A percentile compares a stretch with the other conserved stretches of the same genome.
Evolutionary conservation across 83 land plant species (phyloP).

Genomic region (Diphasiastrum complanatum): DNA sequence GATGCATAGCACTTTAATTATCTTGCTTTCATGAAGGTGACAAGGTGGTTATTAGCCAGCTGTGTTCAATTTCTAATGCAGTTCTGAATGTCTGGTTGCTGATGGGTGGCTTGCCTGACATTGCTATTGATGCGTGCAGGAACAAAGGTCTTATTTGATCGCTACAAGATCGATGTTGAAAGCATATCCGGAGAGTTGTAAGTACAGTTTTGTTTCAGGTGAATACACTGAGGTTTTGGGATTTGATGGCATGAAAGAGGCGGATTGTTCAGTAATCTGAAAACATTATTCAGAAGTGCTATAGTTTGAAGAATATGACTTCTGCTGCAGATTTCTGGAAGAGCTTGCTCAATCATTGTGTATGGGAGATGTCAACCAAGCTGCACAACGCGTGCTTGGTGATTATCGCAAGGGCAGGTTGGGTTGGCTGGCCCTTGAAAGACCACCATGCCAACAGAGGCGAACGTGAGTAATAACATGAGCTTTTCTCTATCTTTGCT

Average conservation of each 20-base stretch:
- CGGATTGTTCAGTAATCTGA: neutral
- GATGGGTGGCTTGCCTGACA: too few relatives aligned
- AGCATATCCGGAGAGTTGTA: slow-evolving; percentile 30
- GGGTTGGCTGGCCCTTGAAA: slow-evolving; percentile 35
- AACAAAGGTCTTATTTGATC: slow-evolving; percentile 7
- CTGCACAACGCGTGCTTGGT: slow-evolving; percentile 25
- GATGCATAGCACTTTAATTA: too few relatives aligned
- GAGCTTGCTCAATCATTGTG: slow-evolving; percentile 27
- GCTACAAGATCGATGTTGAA: slow-evolving; percentile 23
- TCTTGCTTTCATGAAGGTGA: too few relatives aligned
- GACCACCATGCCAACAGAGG: too few relatives aligned
- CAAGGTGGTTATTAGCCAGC: too few relatives aligned
- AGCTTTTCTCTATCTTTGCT: too few relatives aligned
- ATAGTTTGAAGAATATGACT: neutral
- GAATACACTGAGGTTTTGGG: neutral
- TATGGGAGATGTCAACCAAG: slow-evolving; percentile 39
- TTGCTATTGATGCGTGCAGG: too few relatives aligned
- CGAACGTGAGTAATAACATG: too few relatives aligned
- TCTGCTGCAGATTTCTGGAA: slow-evolving; percentile 22
- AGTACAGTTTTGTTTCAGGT: slow-evolving; percentile 1
- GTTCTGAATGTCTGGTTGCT: too few relatives aligned
- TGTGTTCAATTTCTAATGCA: too few relatives aligned
- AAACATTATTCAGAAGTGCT: neutral
- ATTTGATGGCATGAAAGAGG: neutral
- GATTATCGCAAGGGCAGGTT: slow-evolving; percentile 31